Percentiles rank a stretch among this genome's conserved stretches.
phyloP scores from a whole-genome alignment of 306 rosid species.

The Trichosanthes truncata region DNA sequence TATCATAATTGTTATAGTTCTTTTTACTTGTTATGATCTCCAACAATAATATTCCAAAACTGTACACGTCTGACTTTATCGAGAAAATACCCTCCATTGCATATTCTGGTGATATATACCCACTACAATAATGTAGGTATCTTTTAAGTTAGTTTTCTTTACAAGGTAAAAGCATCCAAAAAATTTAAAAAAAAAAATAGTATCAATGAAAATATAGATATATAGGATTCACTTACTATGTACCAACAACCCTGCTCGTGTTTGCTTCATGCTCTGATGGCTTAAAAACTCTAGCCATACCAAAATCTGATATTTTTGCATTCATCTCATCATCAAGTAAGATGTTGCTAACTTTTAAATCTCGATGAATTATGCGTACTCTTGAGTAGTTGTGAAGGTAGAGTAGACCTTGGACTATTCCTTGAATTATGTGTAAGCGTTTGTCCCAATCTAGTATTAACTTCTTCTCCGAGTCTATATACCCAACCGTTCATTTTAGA shows the following conservation, averaged over 20 bases:
- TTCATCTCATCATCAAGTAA: conserved; percentile 31
- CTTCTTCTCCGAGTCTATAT: no score
- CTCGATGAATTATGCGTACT: conserved; percentile 6
- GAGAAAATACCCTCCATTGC: conserved; percentile 21
- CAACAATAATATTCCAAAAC: conserved; percentile 13
- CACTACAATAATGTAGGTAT: not conserved
- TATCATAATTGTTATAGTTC: not conserved
- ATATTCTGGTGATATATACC: conserved; percentile 13
- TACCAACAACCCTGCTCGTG: conserved; percentile 27
- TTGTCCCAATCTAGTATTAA: no score
- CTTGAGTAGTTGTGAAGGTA: no score
- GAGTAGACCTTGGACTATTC: no score
- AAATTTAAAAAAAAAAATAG: no score
- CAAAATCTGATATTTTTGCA: conserved; percentile 36
- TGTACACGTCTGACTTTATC: conserved; percentile 13
- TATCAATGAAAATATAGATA: no score
- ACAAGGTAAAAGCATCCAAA: no score
- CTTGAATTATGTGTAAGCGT: no score
- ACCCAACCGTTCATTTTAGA: not conserved
- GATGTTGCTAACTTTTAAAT: not conserved
- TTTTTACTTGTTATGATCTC: conserved; percentile 14
- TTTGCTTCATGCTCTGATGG: conserved; percentile 14
- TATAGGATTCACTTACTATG: conserved; percentile 18
- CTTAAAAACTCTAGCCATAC: conserved; percentile 35
- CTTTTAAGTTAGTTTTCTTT: not conserved